Base-by-base conservation (phyloP, 441 rosid genomes). In the Euphorbia celastroides region DNA sequence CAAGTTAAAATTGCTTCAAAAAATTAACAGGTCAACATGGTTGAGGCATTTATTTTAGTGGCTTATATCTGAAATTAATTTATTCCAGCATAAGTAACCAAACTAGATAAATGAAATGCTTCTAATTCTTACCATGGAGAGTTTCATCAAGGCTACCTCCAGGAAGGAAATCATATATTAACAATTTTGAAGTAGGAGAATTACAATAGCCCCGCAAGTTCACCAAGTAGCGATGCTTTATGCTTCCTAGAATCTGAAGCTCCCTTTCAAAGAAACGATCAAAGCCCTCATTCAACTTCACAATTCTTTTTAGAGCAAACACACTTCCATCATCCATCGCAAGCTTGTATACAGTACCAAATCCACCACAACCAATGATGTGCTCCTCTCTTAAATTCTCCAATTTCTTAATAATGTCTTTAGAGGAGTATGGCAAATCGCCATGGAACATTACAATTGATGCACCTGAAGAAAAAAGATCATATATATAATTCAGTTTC, bases 101-200 rank as follows among this genome's bases (percentile, higher is more conserved):
- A 61, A 62, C 54, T 66, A 31, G 16, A 65, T 34, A 32, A 26
- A 32, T 50, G 23, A 5, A 61, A 70, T 44, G 10, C 22, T 70
- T 84, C 75, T 52, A 52, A 52, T 52, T 51, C 10, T 51, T 78
- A 95, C 98, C 98, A 58, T 95, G 97, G 79, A 95, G 99, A 56
- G 92, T 95, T 85, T 88, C 96, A 75, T 92, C 99, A 58, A 94
- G 97, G 83, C 93, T 94, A 72, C 99, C 99, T 60, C 99, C 98
- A 61, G 98, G 79, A 57, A 94, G 82, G 82, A 74, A 94, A 78
- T 94, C 97, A 76, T 94, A 94, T 48, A 94, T 86, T 68, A 94
- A 79, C 71, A 90, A 81, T 77, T 94, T 94, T 17, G 97, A 92
- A n/a, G 90, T 78, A 48, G 99, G 92, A 17, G 99, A 94, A 74